Percentiles rank a stretch among this genome's conserved stretches.
These are phyloP conservation scores for Cadophora gregata DNA, from an alignment of 2,329 filamentous ascomycete genomes.

Conservation along the genomic window DNA sequence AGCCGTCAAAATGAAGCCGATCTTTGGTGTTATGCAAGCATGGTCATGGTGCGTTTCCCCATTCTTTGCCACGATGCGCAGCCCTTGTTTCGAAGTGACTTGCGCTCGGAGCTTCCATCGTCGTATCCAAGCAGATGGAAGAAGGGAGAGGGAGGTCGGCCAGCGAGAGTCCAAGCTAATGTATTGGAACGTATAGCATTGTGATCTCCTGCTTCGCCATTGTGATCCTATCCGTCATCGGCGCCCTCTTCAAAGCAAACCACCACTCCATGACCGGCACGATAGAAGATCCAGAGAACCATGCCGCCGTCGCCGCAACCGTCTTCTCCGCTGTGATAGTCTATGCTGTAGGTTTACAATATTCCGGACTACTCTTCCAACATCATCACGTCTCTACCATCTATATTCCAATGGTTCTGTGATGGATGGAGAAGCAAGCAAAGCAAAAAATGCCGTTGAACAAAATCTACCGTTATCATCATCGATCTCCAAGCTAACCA, in stretches of 20 bases:
- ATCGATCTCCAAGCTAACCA: not conserved
- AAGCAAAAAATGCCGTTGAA: too few relatives aligned
- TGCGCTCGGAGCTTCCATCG: not conserved
- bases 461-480: too few relatives aligned
- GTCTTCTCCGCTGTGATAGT: constrained; percentile 89
- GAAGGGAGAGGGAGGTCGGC: not conserved
- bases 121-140: too few relatives aligned
- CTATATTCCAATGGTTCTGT: not conserved
- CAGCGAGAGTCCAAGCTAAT: constrained; percentile 13
- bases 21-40: constrained; percentile 89
- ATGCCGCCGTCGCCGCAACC: constrained; percentile 78
- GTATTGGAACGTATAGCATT: constrained; percentile 63
- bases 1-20: constrained; percentile 77
- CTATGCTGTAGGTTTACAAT: constrained; percentile 73
- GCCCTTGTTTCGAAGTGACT: constrained; percentile 10
- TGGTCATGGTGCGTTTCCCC: constrained; percentile 82
- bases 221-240: constrained; percentile 66
- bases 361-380: constrained; percentile 11
- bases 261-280: constrained; percentile 86
- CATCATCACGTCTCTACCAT: not conserved
- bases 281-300: constrained; percentile 71
- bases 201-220: constrained; percentile 71
- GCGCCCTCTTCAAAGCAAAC: constrained; percentile 76
- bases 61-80: constrained; percentile 21
- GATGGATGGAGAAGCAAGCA: not conserved